Base-by-base conservation (phyloP, 1,284 basidiomycete species). In the Afroboletus lepidellus region DNA sequence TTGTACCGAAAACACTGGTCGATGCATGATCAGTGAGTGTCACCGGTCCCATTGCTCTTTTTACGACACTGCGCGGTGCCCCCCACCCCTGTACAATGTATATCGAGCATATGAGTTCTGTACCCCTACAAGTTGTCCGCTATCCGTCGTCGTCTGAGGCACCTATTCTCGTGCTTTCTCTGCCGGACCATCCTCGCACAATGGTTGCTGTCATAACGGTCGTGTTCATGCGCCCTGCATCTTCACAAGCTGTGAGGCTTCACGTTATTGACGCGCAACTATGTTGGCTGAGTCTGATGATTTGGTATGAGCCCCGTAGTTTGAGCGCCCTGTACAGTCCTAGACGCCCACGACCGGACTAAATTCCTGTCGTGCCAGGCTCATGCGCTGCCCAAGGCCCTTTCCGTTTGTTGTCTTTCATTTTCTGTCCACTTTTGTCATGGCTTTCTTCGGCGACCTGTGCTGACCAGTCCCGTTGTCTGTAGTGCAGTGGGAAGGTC, bases 21-120 rank as follows among this genome's bases (percentile, higher is more conserved):
- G 77, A 60, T 77, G 74, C 69, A 84, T 81, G 71, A 79, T 85
- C 72, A 84, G 90, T 92, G 87, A 91, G 90, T 90, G 71, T 75
- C 67, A 64, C 63, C 54, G 69, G 69, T 67, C 61, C 64, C 56
- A 60, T 63, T 59, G 69, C 57, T 64, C 57, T 58, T 66, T 70
- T 66, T 71, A 62, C 63, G 62, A 62, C 68, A 64, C 65, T 67
- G 69, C 65, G 65, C 69, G 63, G 64, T 56, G 53, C 60, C 63
- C 62, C n/a, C 65, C 67, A 56, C 61, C 59, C 58, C 60, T 64
- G 66, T 66, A 65, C 62, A 61, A 72, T 73, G 56, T 74, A 67
- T 55, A 69, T 67, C 60, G 60, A 69, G 67, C 66, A 60, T 64
- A 67, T 71, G 50, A 67, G 63, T 70, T 57, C 54, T 67, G 66